Conservation (phyloP, 371 early-diverging fungal species). For the Nematocida ironsii region DNA sequence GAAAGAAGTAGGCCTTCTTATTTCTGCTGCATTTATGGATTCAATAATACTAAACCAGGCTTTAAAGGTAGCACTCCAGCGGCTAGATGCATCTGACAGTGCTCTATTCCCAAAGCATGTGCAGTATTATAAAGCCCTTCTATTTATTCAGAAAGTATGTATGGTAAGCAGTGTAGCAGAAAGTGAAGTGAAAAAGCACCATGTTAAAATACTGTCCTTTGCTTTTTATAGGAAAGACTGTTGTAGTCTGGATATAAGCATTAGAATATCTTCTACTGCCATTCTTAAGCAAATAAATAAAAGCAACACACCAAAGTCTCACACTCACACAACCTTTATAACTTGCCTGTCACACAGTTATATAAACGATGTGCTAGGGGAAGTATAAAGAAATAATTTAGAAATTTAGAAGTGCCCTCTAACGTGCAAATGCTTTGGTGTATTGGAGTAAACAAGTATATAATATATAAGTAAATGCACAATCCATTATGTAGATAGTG, state of each 20-base stretch:
- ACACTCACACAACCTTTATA: slow-evolving; percentile 30
- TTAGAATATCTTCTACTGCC: slow-evolving; percentile 24
- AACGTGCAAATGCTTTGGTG: too few species aligned
- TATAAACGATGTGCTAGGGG: neutral
- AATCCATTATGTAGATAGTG: too few species aligned
- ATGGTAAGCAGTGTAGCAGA: slow-evolving; percentile 41
- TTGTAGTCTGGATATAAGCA: slow-evolving; percentile 1
- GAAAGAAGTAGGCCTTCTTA: slow-evolving; percentile 51
- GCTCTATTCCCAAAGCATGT: slow-evolving; percentile 15
- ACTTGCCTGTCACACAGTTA: slow-evolving; percentile 27
- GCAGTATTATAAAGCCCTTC: slow-evolving; percentile 48
- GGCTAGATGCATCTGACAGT: slow-evolving; percentile 21
- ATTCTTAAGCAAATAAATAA: slow-evolving; percentile 46
- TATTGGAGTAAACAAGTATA: too few species aligned
- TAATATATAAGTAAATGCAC: too few species aligned
- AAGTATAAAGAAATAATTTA: too few species aligned
- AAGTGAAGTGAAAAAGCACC: slow-evolving; percentile 31
- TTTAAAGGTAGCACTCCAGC: slow-evolving; percentile 18
- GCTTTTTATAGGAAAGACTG: slow-evolving; percentile 38
- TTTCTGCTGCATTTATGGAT: slow-evolving; percentile 39
- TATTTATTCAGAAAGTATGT: slow-evolving; percentile 45
- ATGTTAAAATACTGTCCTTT: slow-evolving; percentile 40
- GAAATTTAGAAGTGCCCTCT: too few species aligned
- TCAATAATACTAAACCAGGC: slow-evolving; percentile 20
- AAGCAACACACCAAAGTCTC: neutral